phyloP scores from a whole-genome alignment of 176 grass and related monocot genomes.

The Neostapfia colusana region DNA sequence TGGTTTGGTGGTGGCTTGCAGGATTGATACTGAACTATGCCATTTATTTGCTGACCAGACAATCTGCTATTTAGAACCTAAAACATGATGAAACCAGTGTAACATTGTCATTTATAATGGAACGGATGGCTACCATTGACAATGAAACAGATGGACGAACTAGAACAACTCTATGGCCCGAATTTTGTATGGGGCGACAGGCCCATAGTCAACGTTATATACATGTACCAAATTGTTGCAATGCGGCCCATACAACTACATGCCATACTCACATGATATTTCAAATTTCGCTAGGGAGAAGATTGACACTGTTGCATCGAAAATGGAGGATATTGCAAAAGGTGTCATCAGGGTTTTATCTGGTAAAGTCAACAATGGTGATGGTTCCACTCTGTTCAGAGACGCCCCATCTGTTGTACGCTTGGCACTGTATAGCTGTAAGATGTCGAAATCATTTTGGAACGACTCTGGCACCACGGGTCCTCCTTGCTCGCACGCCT shows the following conservation, averaged over 20 bases:
- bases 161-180: not conserved
- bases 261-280: not conserved
- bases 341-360: constrained; percentile 51
- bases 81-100: not conserved
- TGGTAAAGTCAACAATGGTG: constrained; percentile 34
- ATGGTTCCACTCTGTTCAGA: constrained; percentile 21
- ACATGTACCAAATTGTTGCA: not conserved
- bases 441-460: constrained; percentile 42
- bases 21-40: not conserved
- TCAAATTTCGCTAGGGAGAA: constrained; percentile 53
- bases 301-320: constrained; percentile 56
- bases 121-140: no score
- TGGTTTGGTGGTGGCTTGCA: not conserved
- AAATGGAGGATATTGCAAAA: constrained; percentile 58
- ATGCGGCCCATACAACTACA: not conserved
- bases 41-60: not conserved
- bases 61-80: not conserved
- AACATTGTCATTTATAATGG: not conserved
- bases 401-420: constrained; percentile 52
- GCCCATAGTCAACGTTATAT: not conserved
- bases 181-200: not conserved
- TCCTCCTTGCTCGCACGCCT: constrained; percentile 46
- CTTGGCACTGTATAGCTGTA: constrained; percentile 51
- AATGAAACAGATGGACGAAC: not conserved
- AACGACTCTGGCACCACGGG: constrained; percentile 38